Evolutionary conservation across 768 basidiomycete genomes (phyloP).

Genomic region (Boletus speciosus): DNA sequence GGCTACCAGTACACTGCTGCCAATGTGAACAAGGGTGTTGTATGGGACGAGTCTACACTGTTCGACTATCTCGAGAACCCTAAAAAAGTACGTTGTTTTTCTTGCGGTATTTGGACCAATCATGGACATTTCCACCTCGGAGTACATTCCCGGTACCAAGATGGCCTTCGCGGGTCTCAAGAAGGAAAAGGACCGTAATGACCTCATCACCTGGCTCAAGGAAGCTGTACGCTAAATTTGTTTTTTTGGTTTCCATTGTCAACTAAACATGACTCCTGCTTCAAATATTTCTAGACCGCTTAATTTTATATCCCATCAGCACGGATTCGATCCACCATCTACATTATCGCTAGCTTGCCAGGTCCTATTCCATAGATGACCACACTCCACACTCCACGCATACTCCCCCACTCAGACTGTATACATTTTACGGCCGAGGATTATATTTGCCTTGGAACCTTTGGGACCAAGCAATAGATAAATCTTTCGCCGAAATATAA

Average conservation of each 20-base stretch:
- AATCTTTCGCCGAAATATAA: not conserved
- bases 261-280: not conserved
- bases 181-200: conserved; percentile 97
- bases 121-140: not conserved
- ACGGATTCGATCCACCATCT: conserved; percentile 13
- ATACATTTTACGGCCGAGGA: conserved; percentile 4
- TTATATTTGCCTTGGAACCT: not conserved
- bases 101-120: not conserved
- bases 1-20: conserved; percentile 92
- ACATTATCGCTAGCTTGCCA: conserved; percentile 17
- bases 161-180: conserved; percentile 99
- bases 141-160: conserved; percentile 97
- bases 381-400: conserved; percentile 22
- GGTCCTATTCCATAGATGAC: conserved; percentile 39
- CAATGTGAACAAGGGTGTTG: conserved; percentile 91
- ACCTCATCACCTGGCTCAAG: conserved; percentile 85
- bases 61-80: conserved; percentile 97
- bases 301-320: conserved; percentile 19
- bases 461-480: conserved; percentile 7
- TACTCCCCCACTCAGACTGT: conserved; percentile 30
- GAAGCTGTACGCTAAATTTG: conserved; percentile 49
- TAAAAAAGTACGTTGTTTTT: conserved; percentile 67
- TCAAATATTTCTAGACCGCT: conserved; percentile 19
- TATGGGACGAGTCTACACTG: conserved; percentile 83
- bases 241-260: not conserved